Percentiles rank a stretch among this genome's conserved stretches.
These are phyloP conservation scores for Sclerotiophoma versabilis DNA, from an alignment of 2,329 filamentous ascomycete genomes.

Conservation along the genomic window DNA sequence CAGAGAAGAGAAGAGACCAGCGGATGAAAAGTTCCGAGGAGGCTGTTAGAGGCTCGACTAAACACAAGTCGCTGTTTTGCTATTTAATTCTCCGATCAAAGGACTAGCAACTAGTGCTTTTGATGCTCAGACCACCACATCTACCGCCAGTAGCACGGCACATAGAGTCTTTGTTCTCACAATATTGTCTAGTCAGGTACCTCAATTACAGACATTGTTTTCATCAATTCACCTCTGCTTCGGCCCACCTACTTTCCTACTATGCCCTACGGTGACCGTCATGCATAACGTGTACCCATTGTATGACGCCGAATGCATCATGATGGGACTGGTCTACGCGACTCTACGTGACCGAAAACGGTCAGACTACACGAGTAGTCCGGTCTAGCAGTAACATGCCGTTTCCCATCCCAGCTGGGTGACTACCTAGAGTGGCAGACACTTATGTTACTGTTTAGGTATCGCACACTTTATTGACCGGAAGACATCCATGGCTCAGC, in stretches of 20 bases:
- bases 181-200: neutral
- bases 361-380: slow-evolving; percentile 1
- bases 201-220: neutral
- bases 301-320: slow-evolving; percentile 3
- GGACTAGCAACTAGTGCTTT: slow-evolving; percentile 1
- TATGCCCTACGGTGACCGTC: neutral
- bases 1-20: neutral
- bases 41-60: slow-evolving; percentile 1
- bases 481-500: neutral
- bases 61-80: slow-evolving; percentile 9
- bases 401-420: neutral
- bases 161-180: neutral
- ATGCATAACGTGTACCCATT: neutral
- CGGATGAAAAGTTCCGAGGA: slow-evolving; percentile 1
- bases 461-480: neutral
- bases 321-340: neutral
- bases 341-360: neutral
- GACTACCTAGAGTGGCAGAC: neutral
- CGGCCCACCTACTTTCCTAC: slow-evolving; percentile 1
- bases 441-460: slow-evolving; percentile 1
- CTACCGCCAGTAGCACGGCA: neutral
- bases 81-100: neutral
- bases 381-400: slow-evolving; percentile 2
- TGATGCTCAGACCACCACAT: neutral
- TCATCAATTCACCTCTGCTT: slow-evolving; percentile 1